These are phyloP conservation scores for Exophiala calicioides DNA, from an alignment of 2,329 filamentous ascomycete species.

Conservation along the genomic window DNA sequence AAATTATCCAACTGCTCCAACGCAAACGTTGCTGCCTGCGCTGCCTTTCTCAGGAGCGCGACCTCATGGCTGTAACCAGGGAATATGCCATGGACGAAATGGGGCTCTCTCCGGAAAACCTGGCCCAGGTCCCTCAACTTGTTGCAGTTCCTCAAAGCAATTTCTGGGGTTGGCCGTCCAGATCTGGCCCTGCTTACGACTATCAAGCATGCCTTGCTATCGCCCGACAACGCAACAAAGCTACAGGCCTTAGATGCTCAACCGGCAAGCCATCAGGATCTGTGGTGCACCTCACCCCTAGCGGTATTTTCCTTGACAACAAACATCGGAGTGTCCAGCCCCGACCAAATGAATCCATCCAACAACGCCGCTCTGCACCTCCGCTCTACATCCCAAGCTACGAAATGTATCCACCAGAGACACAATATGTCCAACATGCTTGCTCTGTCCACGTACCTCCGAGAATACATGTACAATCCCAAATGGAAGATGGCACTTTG, in stretches of 20 bases:
- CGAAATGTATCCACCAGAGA: constrained; percentile 14
- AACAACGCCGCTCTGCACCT: constrained; percentile 11
- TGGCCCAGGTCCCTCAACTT: constrained; percentile 10
- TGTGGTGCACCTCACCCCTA: background rate
- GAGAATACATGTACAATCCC: background rate
- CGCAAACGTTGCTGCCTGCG: constrained; percentile 20
- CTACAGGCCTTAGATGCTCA: background rate
- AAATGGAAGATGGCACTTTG: background rate
- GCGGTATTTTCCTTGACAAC: background rate
- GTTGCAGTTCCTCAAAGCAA: constrained; percentile 12
- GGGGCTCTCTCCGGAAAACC: constrained; percentile 5
- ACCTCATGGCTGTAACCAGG: constrained; percentile 12
- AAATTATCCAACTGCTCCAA: constrained; percentile 16
- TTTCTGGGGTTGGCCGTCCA: constrained; percentile 16
- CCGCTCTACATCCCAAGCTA: constrained; percentile 1
- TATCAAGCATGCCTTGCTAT: constrained; percentile 9
- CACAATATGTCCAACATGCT: constrained; percentile 16
- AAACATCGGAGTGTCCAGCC: constrained; percentile 10
- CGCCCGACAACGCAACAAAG: background rate
- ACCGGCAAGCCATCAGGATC: background rate
- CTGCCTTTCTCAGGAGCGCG: constrained; percentile 23
- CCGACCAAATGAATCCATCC: constrained; percentile 4
- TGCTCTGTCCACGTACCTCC: constrained; percentile 10
- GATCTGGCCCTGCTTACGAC: constrained; percentile 3
- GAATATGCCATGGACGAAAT: constrained; percentile 8